Evolutionary conservation across 345 rosid genomes (phyloP), one percentile per base, ranked within the genome.

Genomic region (Linum tenue): DNA sequence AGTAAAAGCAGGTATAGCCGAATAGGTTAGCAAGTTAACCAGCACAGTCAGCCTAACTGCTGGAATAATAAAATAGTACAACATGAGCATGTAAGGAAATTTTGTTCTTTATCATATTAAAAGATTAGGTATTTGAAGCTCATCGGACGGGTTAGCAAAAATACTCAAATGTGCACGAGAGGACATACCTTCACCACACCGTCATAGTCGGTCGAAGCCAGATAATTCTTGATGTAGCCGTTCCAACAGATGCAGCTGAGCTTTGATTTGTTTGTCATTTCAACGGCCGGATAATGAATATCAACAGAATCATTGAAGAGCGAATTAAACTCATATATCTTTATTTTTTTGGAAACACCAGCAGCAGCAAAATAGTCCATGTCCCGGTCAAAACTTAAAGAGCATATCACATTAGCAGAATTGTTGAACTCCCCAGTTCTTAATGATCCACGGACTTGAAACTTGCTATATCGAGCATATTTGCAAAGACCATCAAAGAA

Each of bases 171-270:
- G 37, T 31, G 60, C 57, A 66, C 60, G 77, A 69, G 50, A 69
- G 53, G 44, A 75, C 80, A 58, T 72, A 95, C 99, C 99, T 91
- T 95, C 53, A 95, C 94, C 40, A 80, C 71, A 66, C 99, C 99
- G 75, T 91, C 99, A 78, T 91, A 87, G 78, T 85, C 99, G 64
- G 97, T 82, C 76, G 99, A 89, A 72, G 97, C 94, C 69, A 95
- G 85, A 82, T 91, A 95, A 83, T 87, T 95, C 80, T 82, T 90
- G 70, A 95, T 86, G 71, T 95, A 95, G 76, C 72, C 86, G 81
- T 95, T 95, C 99, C 99, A 95, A 83, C 89, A 82, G 72, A 86
- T 70, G 38, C 96, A 84, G 76, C 97, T 95, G 65, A 95, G 85
- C 81, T 66, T 95, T 75, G 98, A 91, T 81, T 82, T 81, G 79